phyloP scores from a whole-genome alignment of 208 protist species.

The Leishmania amazonensis region DNA sequence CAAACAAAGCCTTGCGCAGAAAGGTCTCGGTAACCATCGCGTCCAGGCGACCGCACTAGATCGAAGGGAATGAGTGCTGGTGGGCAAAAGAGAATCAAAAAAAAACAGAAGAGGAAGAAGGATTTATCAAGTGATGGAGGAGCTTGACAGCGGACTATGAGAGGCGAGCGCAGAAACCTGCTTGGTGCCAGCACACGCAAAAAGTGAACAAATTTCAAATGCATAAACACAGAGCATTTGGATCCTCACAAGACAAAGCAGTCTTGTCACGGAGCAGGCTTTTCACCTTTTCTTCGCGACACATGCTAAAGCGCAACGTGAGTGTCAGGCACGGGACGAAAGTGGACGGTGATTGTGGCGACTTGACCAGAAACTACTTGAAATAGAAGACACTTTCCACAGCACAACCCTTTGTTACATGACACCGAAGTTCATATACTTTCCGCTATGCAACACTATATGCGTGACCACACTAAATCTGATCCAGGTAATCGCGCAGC shows the following conservation, averaged over 20 bases:
- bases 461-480: conserved; percentile 58
- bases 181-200: background rate
- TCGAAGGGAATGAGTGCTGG: background rate
- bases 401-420: background rate
- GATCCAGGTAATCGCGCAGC: conserved; percentile 85
- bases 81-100: background rate
- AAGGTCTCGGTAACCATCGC: conserved; percentile 15
- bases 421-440: background rate
- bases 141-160: background rate
- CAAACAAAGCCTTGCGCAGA: conserved; percentile 27
- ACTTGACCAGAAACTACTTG: background rate
- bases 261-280: background rate
- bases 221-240: background rate
- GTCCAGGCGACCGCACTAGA: background rate
- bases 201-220: background rate
- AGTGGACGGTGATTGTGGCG: background rate
- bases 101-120: background rate
- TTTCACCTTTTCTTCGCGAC: background rate
- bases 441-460: conserved; percentile 5
- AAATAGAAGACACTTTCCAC: conserved; percentile 10
- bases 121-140: background rate
- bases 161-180: background rate
- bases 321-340: background rate
- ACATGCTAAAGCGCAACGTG: background rate
- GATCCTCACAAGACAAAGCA: background rate